Percentiles rank a stretch among this genome's conserved stretches.
Evolutionary conservation across 2,329 filamentous ascomycete genomes (phyloP).

Genomic region (Eurotiales sp.): DNA sequence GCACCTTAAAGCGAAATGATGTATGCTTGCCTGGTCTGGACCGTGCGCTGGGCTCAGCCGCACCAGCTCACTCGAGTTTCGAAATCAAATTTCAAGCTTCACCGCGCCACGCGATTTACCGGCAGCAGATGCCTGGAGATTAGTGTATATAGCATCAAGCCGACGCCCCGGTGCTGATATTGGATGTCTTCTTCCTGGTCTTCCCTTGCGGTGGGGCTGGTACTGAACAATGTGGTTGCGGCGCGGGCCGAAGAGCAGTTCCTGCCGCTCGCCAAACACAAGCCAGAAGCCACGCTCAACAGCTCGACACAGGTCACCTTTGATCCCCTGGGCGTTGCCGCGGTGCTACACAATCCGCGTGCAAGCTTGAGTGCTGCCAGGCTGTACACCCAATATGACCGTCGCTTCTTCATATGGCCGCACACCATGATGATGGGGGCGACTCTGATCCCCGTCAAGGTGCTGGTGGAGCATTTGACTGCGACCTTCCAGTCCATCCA

Average conservation of each 20-base stretch:
- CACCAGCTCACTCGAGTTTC: neutral
- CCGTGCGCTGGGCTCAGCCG: neutral
- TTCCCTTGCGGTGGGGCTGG: neutral
- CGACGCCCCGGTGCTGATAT: neutral
- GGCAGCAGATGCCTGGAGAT: too few species aligned
- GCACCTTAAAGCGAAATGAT: neutral
- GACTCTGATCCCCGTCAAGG: conserved; percentile 27
- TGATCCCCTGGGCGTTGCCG: conserved; percentile 32
- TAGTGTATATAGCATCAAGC: neutral
- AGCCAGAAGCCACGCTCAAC: conserved; percentile 17
- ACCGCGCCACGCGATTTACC: too few species aligned
- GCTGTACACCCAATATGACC: conserved; percentile 29
- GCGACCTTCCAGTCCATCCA: conserved; percentile 23
- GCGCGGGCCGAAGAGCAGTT: conserved; percentile 12
- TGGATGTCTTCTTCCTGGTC: neutral
- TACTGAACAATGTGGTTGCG: conserved; percentile 8
- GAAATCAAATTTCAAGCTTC: too few species aligned
- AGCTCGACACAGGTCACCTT: conserved; percentile 23
- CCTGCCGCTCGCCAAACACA: conserved; percentile 15
- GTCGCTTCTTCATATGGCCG: conserved; percentile 27
- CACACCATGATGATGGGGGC: conserved; percentile 32
- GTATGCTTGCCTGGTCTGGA: neutral
- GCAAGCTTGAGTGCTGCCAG: conserved; percentile 27
- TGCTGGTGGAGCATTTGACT: conserved; percentile 29
- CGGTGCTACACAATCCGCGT: conserved; percentile 29